Conservation (phyloP, 768 basidiomycete species). For the Guyanaporus albipodus region DNA sequence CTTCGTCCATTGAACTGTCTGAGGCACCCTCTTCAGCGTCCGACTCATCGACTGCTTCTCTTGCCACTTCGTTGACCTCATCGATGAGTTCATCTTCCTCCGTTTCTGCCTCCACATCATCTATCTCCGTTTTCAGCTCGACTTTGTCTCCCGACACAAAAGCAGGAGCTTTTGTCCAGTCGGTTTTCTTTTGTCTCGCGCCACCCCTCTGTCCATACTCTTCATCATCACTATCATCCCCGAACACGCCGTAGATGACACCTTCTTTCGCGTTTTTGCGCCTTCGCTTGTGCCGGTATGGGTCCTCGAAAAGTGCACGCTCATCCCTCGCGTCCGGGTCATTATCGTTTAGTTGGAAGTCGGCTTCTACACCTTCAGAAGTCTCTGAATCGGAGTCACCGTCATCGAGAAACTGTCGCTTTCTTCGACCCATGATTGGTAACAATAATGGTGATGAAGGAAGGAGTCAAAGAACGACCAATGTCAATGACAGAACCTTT, state of each 20-base stretch:
- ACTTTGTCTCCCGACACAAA: slow-evolving; percentile 59
- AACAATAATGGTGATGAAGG: background rate
- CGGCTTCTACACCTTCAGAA: slow-evolving; percentile 52
- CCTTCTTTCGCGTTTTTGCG: slow-evolving; percentile 66
- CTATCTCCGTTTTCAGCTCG: slow-evolving; percentile 40
- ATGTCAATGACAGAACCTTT: slow-evolving; percentile 4
- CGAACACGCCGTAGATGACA: slow-evolving; percentile 74
- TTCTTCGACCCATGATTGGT: slow-evolving; percentile 64
- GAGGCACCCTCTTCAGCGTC: slow-evolving; percentile 33
- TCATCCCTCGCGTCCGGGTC: slow-evolving; percentile 69
- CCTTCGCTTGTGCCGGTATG: slow-evolving; percentile 68
- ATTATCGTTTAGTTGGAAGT: slow-evolving; percentile 43
- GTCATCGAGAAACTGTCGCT: slow-evolving; percentile 71
- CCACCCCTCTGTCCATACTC: slow-evolving; percentile 26
- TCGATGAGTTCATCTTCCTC: slow-evolving; percentile 38
- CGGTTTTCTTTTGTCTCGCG: slow-evolving; percentile 40
- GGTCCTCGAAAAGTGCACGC: slow-evolving; percentile 70
- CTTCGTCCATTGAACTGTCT: slow-evolving; percentile 32
- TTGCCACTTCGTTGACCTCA: slow-evolving; percentile 35
- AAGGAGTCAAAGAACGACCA: background rate
- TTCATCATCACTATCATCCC: slow-evolving; percentile 66
- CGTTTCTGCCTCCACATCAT: slow-evolving; percentile 33
- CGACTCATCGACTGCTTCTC: slow-evolving; percentile 33
- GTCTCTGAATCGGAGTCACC: slow-evolving; percentile 73
- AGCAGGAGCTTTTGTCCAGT: slow-evolving; percentile 76